These are phyloP conservation scores for Picochlorum sp. DNA, from an alignment of 139 green algal species.

Conservation along the genomic window DNA sequence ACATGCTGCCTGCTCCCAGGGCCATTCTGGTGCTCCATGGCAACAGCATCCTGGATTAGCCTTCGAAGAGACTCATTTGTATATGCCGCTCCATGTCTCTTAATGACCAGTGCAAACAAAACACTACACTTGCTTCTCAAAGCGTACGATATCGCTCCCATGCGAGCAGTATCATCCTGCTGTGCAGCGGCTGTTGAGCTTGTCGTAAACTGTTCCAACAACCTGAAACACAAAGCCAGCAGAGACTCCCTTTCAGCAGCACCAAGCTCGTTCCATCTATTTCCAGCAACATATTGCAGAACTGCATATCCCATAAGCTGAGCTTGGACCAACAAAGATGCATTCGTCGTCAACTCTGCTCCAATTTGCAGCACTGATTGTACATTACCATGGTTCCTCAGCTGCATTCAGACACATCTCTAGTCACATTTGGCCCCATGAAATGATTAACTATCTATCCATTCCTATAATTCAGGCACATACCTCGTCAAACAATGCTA, in stretches of 20 bases:
- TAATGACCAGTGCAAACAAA: conserved; percentile 58
- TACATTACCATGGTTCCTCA: not conserved
- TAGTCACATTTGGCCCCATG: not conserved
- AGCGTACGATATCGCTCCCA: conserved; percentile 5
- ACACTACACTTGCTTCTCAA: conserved; percentile 59
- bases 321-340: conserved; percentile 24
- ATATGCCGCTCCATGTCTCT: conserved; percentile 46
- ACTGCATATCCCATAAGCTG: conserved; percentile 42
- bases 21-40: no score
- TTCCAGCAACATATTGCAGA: conserved; percentile 41
- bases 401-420: not conserved
- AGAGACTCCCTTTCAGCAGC: conserved; percentile 18
- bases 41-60: conserved; percentile 42
- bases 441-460: not conserved
- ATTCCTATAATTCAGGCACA: not conserved
- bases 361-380: not conserved
- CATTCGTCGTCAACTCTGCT: not conserved
- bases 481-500: conserved; percentile 24
- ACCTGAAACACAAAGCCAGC: no score
- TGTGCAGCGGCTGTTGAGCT: no score
- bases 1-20: no score
- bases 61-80: conserved; percentile 51
- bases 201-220: no score
- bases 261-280: conserved; percentile 38
- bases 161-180: no score